Percentiles rank a stretch among this genome's conserved stretches.
Evolutionary conservation across 23 red algal species (phyloP).

Genomic region (Gracilaria gracilis): DNA sequence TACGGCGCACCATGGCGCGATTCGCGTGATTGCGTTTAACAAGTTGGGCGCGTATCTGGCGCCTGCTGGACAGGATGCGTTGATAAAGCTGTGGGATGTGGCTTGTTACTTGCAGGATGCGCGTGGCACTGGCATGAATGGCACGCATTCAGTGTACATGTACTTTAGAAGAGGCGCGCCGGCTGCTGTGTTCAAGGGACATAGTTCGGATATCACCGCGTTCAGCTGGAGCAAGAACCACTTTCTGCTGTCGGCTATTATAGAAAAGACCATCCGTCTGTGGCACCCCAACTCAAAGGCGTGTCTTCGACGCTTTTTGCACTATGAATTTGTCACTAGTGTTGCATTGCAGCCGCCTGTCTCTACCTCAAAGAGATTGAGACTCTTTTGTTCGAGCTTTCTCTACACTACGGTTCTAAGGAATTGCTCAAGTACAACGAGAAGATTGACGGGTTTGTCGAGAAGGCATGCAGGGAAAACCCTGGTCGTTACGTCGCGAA

Average conservation of each 20-base stretch:
- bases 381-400: conserved; percentile 92
- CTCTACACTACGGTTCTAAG: conserved; percentile 89
- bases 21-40: no score
- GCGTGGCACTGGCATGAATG: no score
- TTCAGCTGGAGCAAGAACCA: conserved; percentile 89
- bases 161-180: no score
- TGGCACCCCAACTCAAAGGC: conserved; percentile 84
- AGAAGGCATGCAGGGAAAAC: conserved; percentile 30
- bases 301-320: conserved; percentile 78
- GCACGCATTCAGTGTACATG: no score
- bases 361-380: conserved; percentile 92
- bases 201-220: no score
- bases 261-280: conserved; percentile 90
- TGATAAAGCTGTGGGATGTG: no score
- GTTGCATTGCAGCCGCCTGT: conserved; percentile 67
- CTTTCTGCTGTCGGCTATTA: conserved; percentile 81
- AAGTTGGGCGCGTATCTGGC: no score
- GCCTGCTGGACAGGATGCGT: no score
- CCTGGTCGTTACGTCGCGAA: conserved; percentile 24
- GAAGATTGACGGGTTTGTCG: conserved; percentile 35
- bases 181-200: no score
- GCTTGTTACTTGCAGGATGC: no score
- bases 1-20: no score
- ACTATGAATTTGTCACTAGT: no score
- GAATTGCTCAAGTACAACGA: conserved; percentile 92